These are phyloP conservation scores for Naganishia vaughanmartiniae DNA, from an alignment of 768 basidiomycete species.

Conservation along the genomic window DNA sequence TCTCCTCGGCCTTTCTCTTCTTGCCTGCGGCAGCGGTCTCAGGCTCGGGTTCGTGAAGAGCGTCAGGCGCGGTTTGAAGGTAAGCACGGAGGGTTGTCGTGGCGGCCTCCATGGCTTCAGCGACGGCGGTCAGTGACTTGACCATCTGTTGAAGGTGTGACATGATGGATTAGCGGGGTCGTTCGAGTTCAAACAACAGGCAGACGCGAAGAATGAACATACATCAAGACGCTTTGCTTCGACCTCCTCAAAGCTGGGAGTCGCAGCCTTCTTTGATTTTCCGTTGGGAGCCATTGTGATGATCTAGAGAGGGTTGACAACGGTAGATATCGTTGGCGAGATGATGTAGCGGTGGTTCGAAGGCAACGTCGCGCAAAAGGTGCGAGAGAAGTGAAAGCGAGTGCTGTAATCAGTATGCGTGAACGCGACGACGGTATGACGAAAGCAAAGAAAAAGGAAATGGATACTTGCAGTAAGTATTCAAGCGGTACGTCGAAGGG, in stretches of 20 bases:
- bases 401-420: not conserved
- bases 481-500: too few species aligned
- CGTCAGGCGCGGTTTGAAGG: slow-evolving; percentile 30
- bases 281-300: slow-evolving; percentile 20
- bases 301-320: not conserved
- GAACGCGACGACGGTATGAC: slow-evolving; percentile 1
- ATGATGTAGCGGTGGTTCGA: not conserved
- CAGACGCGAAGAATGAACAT: not conserved
- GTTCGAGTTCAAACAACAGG: not conserved
- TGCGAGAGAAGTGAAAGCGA: not conserved
- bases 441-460: not conserved
- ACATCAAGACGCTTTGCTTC: slow-evolving; percentile 20
- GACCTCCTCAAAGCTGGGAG: slow-evolving; percentile 24
- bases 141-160: slow-evolving; percentile 41
- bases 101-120: slow-evolving; percentile 44
- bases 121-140: slow-evolving; percentile 44
- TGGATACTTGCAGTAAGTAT: not conserved
- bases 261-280: slow-evolving; percentile 2
- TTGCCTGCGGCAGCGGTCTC: slow-evolving; percentile 5
- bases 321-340: too few species aligned
- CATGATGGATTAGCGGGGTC: not conserved
- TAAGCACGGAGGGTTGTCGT: slow-evolving; percentile 45
- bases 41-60: slow-evolving; percentile 31
- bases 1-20: slow-evolving; percentile 38
- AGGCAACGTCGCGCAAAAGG: not conserved